Percentiles rank a stretch among this genome's conserved stretches.
phyloP scores from a whole-genome alignment of 306 rosid species.

The Gastrolobium villosum region DNA sequence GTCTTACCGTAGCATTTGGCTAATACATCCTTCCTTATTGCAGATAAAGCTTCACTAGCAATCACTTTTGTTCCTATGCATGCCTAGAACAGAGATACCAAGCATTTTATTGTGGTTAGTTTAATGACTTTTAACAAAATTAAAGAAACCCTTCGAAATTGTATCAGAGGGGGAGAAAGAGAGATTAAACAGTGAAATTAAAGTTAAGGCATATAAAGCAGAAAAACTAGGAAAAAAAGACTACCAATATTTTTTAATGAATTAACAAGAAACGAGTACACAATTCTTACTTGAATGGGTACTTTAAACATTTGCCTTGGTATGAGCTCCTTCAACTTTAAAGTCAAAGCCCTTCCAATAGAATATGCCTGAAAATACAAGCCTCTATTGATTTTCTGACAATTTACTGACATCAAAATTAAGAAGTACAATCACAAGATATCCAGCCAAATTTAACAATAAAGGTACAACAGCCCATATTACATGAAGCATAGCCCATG shows the following conservation, averaged over 20 bases:
- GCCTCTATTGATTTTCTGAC: conserved; percentile 38
- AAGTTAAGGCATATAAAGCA: conserved; percentile 35
- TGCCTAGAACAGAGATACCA: conserved; percentile 64
- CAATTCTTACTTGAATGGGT: conserved; percentile 81
- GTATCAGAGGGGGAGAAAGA: conserved; percentile 27
- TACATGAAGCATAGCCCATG: conserved; percentile 8
- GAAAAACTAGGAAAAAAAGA: not conserved
- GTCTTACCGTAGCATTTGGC: conserved; percentile 93
- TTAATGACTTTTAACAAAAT: conserved; percentile 13
- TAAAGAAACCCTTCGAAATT: conserved; percentile 19
- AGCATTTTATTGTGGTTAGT: conserved; percentile 41
- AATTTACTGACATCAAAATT: conserved; percentile 27
- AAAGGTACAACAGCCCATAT: not conserved
- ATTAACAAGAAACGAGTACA: conserved; percentile 28
- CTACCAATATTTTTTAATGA: not conserved
- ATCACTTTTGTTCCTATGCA: conserved; percentile 88
- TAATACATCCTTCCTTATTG: conserved; percentile 92
- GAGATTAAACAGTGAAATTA: conserved; percentile 16
- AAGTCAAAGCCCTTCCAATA: conserved; percentile 96
- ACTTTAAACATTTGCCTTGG: conserved; percentile 98
- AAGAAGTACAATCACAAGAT: conserved; percentile 2
- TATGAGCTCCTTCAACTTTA: conserved; percentile 93
- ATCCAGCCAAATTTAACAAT: conserved; percentile 28
- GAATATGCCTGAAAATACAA: conserved; percentile 76
- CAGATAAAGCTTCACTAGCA: conserved; percentile 92